Evolutionary conservation across 2,329 filamentous ascomycete species (phyloP).

Genomic region (Sclerotinia spermophila): DNA sequence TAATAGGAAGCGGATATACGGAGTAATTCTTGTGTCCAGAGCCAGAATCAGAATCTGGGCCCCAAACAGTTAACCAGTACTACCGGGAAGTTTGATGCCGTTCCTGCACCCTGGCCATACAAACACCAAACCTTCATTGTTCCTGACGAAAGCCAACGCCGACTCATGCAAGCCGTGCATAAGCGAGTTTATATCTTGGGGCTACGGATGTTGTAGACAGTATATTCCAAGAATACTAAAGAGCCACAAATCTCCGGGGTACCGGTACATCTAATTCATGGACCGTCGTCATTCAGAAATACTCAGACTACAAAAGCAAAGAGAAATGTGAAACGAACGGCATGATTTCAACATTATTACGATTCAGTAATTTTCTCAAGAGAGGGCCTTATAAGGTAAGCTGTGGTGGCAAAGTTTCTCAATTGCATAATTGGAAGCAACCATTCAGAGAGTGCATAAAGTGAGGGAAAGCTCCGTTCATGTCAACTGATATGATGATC

Average conservation of each 20-base stretch:
- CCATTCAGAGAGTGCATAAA: constrained; percentile 12
- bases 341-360: not conserved
- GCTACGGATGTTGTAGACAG: not conserved
- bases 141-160: not conserved
- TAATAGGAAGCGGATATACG: not conserved
- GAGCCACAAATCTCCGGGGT: not conserved
- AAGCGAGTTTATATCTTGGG: constrained; percentile 6
- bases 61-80: not conserved
- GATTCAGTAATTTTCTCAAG: not conserved
- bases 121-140: not conserved
- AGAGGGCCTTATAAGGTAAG: not conserved
- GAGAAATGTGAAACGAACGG: not conserved
- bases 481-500: constrained; percentile 15
- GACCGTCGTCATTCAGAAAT: not conserved
- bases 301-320: not conserved
- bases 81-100: not conserved
- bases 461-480: not conserved
- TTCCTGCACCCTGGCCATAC: not conserved
- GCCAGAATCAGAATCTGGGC: not conserved
- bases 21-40: not conserved
- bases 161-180: constrained; percentile 11
- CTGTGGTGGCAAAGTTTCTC: not conserved
- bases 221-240: not conserved
- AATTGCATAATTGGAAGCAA: not conserved
- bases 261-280: not conserved